phyloP scores from a whole-genome alignment of 352 stramenopile genomes.

The Globisporangium radiosum region DNA sequence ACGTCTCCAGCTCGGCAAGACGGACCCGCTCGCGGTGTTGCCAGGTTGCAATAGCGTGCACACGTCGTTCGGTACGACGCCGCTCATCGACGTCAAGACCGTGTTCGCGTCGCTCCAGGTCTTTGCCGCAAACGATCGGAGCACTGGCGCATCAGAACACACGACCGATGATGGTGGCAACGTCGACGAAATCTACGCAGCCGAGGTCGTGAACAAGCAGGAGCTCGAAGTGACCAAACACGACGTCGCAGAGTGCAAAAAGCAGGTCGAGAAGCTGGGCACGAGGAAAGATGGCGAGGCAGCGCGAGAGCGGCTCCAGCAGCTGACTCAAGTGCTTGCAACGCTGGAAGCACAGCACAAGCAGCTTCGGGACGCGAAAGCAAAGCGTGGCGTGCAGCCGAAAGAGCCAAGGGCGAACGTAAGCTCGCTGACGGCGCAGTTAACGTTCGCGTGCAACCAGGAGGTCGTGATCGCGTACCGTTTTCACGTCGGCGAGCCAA shows the following conservation, averaged over 20 bases:
- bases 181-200: slow-evolving; percentile 19
- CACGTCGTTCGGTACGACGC: slow-evolving; percentile 49
- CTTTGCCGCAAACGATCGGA: slow-evolving; percentile 20
- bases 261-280: slow-evolving; percentile 4
- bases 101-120: slow-evolving; percentile 30
- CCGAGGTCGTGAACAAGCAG: slow-evolving; percentile 20
- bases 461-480: slow-evolving; percentile 28
- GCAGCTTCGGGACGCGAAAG: not conserved
- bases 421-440: not conserved
- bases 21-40: slow-evolving; percentile 24
- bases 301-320: slow-evolving; percentile 14
- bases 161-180: slow-evolving; percentile 17
- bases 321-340: slow-evolving; percentile 8
- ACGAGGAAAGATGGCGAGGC: slow-evolving; percentile 15
- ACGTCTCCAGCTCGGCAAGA: slow-evolving; percentile 23
- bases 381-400: not conserved
- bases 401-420: not conserved
- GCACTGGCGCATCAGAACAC: slow-evolving; percentile 7
- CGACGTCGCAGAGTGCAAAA: slow-evolving; percentile 15
- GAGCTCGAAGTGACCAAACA: slow-evolving; percentile 26
- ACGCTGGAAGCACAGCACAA: not conserved
- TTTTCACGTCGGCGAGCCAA: slow-evolving; percentile 22
- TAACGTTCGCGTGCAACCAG: slow-evolving; percentile 10
- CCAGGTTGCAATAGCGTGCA: slow-evolving; percentile 46
- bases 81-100: slow-evolving; percentile 46